Evolutionary conservation across 495 filamentous ascomycete genomes (phyloP), one percentile per base, ranked within the genome.

Genomic region (Penicillium simplicissimum): DNA sequence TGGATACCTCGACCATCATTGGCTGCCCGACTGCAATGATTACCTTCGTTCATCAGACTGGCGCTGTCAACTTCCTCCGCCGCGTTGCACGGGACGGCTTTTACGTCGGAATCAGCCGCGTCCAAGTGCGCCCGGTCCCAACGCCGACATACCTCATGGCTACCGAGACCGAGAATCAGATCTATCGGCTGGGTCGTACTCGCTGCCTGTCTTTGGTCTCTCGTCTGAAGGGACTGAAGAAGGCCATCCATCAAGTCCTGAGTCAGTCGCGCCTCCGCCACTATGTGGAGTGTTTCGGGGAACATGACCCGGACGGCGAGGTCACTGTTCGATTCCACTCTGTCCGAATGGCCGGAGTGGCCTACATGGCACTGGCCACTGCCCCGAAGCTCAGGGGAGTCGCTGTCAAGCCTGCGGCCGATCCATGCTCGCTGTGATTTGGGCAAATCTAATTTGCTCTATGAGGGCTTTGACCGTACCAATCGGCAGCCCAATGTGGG

Each of bases 71-170:
- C 1, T 73, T 76, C 34, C 8, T 71, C 17, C 58, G 57, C 13
- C 56, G 57, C 9, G 40, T 47, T 33, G 58, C 51, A 1, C 59
- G 57, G 8, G 55, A 57, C 4, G 64, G 63, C 8, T 47, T 77
- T 19, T 56, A 14, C 6, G 8, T 70, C 25, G 51, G 66, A 0
- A 52, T 66, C 15, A 33, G 36, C 13, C 52, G 33, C 17, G 69
- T 60, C 25, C 60, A 58, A 23, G 71, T 73, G 1, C 55, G 64
- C 7, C 68, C 64, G 21, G 67, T 76, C 4, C 60, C 65, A 35
- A 78, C 76, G 4, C 70, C 76, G 6, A 78, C 74, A 0, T 78
- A 74, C 34, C 71, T 68, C 2, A 65, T 76, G 14, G 40, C 59
- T 0, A 35, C 49, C 9, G 59, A 65, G 1, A 65, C 73, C 53